Evolutionary conservation across 352 stramenopile genomes (phyloP), one percentile per base, ranked within the genome.

Genomic region (Globisporangium carolinianum): DNA sequence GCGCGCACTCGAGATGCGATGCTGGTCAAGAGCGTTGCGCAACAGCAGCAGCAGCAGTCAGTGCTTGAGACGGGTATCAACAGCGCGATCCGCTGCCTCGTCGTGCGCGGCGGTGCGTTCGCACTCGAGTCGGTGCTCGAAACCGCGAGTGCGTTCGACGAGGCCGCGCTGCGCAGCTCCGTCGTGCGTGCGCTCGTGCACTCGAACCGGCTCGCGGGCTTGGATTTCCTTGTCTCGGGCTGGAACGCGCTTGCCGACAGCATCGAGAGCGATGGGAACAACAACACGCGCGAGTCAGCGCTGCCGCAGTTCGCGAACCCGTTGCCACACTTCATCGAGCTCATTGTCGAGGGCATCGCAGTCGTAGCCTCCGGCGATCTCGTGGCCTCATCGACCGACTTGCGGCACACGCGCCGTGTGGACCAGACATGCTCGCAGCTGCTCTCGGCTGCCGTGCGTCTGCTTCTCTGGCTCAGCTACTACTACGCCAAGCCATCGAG

Each of bases 381-480:
- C 15, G 66, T 74, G n/a, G 69, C 71, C 5, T 57, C 69, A 24
- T 69, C 77, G 9, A 87, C 79, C 0, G 76, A 79, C 46, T 67
- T 69, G 45, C 65, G 76, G 39, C 64, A 87, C 63, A 85, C 77
- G 0, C 71, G 75, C 8, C 73, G 79, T 49, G 60, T 90, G 0
- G 83, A 93, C 49, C 79, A 93, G 51, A 78, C 73, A 4, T 87
- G 77, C 50, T 74, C 67, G 0, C 69, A 89, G 53, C 68, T 93
- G n/a, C 60, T 93, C 37, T 60, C 62, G 5, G 72, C 72, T 42
- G 77, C 79, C 5, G 75, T 65, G 7, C 67, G 69, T 5, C 67
- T 93, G 4, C 52, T 93, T 10, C 55, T 74, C 49, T 93, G 81
- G 81, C 68, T 91, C 6, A 66, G 75, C 47, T 89, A 86, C 49